These are phyloP conservation scores for Cladosporium sp. DNA, from an alignment of 2,329 filamentous ascomycete species.

Conservation along the genomic window DNA sequence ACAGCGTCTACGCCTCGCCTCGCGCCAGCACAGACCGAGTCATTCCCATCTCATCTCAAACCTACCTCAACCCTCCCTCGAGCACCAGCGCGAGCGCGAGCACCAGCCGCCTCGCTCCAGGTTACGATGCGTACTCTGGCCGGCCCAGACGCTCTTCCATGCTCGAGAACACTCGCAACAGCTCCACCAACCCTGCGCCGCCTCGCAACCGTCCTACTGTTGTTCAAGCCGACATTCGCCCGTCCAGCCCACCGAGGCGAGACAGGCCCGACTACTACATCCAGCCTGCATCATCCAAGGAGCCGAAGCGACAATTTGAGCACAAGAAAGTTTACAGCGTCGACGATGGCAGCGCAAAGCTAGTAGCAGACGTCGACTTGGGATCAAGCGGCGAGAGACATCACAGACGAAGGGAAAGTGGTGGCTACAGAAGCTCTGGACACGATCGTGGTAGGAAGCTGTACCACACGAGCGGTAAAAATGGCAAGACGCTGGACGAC, in stretches of 20 bases:
- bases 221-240: conserved; percentile 39
- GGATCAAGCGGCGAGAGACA: conserved; percentile 44
- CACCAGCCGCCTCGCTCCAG: conserved; percentile 29
- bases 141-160: conserved; percentile 50
- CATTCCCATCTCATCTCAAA: conserved; percentile 41
- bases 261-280: conserved; percentile 43
- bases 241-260: conserved; percentile 45
- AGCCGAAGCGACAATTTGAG: conserved; percentile 34
- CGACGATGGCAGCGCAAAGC: conserved; percentile 44
- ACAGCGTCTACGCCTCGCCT: conserved; percentile 37
- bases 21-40: conserved; percentile 39
- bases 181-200: conserved; percentile 29
- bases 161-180: conserved; percentile 41
- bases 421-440: conserved; percentile 28
- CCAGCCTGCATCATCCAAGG: conserved; percentile 39
- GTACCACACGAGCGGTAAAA: conserved; percentile 35
- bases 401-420: conserved; percentile 37
- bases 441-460: conserved; percentile 33
- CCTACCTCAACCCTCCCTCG: conserved; percentile 35
- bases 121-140: conserved; percentile 49
- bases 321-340: conserved; percentile 55
- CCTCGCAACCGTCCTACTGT: conserved; percentile 40
- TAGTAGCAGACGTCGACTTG: conserved; percentile 43
- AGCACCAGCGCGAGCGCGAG: conserved; percentile 20
- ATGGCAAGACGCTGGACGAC: conserved; percentile 39